Evolutionary conservation across 2,329 filamentous ascomycete genomes (phyloP).

Genomic region (Septoria petroselini): DNA sequence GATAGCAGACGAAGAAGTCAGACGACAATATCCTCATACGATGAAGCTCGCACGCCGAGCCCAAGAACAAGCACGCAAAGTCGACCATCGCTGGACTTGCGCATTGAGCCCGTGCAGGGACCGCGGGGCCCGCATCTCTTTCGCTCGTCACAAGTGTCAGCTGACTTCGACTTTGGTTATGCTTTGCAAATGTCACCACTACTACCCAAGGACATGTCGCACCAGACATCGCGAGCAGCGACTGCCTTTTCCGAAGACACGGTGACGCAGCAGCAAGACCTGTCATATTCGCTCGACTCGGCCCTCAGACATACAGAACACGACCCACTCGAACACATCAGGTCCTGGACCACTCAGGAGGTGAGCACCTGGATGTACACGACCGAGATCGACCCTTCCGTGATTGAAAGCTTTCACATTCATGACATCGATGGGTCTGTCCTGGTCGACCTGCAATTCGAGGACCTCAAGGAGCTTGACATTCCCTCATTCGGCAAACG

Average conservation of each 20-base stretch:
- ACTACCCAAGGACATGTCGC: slow-evolving; percentile 58
- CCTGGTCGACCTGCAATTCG: slow-evolving; percentile 84
- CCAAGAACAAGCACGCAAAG: slow-evolving; percentile 56
- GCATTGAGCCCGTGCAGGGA: slow-evolving; percentile 69
- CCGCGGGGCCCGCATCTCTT: slow-evolving; percentile 86
- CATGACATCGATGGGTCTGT: slow-evolving; percentile 92
- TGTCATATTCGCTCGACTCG: slow-evolving; percentile 33
- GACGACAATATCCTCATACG: slow-evolving; percentile 82
- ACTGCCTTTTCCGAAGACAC: slow-evolving; percentile 43
- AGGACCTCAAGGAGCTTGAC: slow-evolving; percentile 77
- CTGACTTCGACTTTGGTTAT: slow-evolving; percentile 51
- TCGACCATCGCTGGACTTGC: slow-evolving; percentile 57
- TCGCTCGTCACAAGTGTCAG: slow-evolving; percentile 62
- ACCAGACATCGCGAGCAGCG: slow-evolving; percentile 39
- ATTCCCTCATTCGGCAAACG: slow-evolving; percentile 79
- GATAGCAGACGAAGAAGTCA: slow-evolving; percentile 67
- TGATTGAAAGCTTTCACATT: slow-evolving; percentile 79
- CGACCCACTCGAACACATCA: slow-evolving; percentile 42
- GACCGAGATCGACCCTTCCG: slow-evolving; percentile 70
- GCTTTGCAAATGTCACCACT: slow-evolving; percentile 69
- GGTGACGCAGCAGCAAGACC: slow-evolving; percentile 29
- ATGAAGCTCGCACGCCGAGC: slow-evolving; percentile 75
- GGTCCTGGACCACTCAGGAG: slow-evolving; percentile 69
- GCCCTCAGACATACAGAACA: slow-evolving; percentile 20
- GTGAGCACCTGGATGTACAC: slow-evolving; percentile 85